Evolutionary conservation across 164 flowering plant genomes (phyloP), one percentile per base, ranked within the genome.

Genomic region (Vitis amurensis): DNA sequence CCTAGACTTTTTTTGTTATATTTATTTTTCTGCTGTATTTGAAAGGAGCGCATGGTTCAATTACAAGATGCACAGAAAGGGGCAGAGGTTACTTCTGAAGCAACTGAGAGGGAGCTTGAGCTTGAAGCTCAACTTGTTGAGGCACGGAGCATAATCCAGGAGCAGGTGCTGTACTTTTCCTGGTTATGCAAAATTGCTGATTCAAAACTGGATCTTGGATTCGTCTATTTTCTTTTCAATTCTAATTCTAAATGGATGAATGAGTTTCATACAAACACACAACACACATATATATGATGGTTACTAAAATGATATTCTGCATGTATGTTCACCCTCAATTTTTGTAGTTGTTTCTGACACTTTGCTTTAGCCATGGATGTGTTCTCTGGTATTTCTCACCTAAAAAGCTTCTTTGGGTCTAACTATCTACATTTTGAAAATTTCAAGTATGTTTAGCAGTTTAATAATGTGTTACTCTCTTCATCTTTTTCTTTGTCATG

Each of bases 101-200:
- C 88, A 61, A 88, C 89, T 59, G 99, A 95, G 82, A 86, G 99
- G 79, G 99, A 95, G 77, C 96, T 95, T 72, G 99, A 95, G 80
- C 91, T 95, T 77, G 99, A 95, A 86, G 99, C 99, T 63, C 97
- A 95, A 79, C 94, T 95, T 70, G 99, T 95, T 71, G 99, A 95
- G 82, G 99, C 99, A 49, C 83, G 96, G 78, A 95, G 99, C 87
- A 95, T 95, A 71, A 95, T 95, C 70, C 98, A 95, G 73, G 99
- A 95, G 82, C 99, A 95, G 98, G 99, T 92, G 79, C 23, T 8
- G 15, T 11, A 56, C 2, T 62, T 53, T 19, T 61, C 19, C 30
- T 30, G 1, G 16, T 50, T 59, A 51, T 61, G 14, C 55, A 14
- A 50, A 57, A 37, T 37, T 37, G 44, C 44, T 3, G 4, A 37